These are phyloP conservation scores for Plasmopara muralis DNA, from an alignment of 352 stramenopile species.

Conservation along the genomic window DNA sequence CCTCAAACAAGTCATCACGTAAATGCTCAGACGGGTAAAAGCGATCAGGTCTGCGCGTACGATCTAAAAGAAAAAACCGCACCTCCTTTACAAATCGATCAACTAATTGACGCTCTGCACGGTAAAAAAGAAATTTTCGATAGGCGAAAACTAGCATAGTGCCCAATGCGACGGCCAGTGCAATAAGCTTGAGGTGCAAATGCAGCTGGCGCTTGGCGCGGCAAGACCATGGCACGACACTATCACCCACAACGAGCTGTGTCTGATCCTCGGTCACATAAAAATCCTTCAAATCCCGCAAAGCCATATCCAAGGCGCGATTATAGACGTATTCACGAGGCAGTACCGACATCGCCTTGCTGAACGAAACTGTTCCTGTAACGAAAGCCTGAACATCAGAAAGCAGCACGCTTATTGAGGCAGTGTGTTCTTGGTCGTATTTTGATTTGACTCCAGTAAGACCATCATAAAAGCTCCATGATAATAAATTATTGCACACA, in stretches of 20 bases:
- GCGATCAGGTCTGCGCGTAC: conserved; percentile 28
- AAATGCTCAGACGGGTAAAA: conserved; percentile 53
- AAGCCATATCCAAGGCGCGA: conserved; percentile 50
- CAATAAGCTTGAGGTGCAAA: conserved; percentile 35
- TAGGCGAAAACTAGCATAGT: conserved; percentile 29
- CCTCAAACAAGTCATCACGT: conserved; percentile 56
- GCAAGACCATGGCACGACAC: conserved; percentile 45
- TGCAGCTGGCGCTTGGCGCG: conserved; percentile 46
- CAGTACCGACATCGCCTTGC: conserved; percentile 34
- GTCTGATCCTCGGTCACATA: conserved; percentile 41
- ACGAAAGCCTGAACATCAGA: conserved; percentile 46
- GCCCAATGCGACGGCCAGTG: conserved; percentile 22
- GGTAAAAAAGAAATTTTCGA: conserved; percentile 31
- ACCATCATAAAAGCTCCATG: conserved; percentile 26
- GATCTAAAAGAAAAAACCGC: conserved; percentile 49
- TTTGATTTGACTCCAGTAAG: background rate
- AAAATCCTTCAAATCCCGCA: conserved; percentile 48
- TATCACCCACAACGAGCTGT: conserved; percentile 38
- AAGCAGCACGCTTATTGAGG: conserved; percentile 37
- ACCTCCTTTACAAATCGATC: conserved; percentile 68
- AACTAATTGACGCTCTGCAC: conserved; percentile 39
- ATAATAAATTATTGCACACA: conserved; percentile 27
- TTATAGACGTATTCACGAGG: conserved; percentile 52
- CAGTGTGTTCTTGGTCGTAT: conserved; percentile 6
- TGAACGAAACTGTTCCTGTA: conserved; percentile 33